Base-by-base conservation (phyloP, 129 eudicot species). In the Logfia minima region DNA sequence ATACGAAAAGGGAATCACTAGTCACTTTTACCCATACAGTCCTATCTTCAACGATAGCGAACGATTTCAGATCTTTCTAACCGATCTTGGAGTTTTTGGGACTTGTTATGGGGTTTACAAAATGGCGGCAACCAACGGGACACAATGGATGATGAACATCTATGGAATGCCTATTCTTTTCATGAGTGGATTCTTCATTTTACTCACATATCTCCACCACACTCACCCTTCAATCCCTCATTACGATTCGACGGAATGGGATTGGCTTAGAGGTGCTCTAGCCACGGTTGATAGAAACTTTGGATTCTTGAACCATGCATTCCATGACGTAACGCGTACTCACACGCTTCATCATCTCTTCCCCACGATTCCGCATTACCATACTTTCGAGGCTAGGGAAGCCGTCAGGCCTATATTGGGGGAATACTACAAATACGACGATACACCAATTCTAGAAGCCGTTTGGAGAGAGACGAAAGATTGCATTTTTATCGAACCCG, bases 221-320 rank as follows among this genome's bases (percentile, higher is more conserved):
- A 79, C 83, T 26, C 86, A 83, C 67, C 83, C 83, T 17, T 34
- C 86, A 17, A 32, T 83, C 34, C 83, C 86, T 55, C 79, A 76
- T 34, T 83, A 79, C 8, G 86, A 83, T 68, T 68, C 86, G 0
- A 73, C 68, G 4, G 83, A 79, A 43, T 83, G 83, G 86, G 77
- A 83, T 52, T 79, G 86, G 86, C 39, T 83, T 10, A 79, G 86
- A 22, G 83, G 86, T 32, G 83, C 86, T 35, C 23, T 83, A 5
- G 74, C 80, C 6, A 83, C 86, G 1, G 71, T 79, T 0, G 86
- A 83, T 13, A 37, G 86, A 39, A 70, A 83, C 64, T 83, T 43
- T n/a, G 83, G 86, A 22, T 22, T 83, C 39, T 41, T 83, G 24
- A 83, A 83, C 59, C 18, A 69, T 14, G 77, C 69, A 43, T 74